Evolutionary conservation across 2,329 filamentous ascomycete species (phyloP), one percentile per base, ranked within the genome.

Genomic region (Mycogone perniciosa): DNA sequence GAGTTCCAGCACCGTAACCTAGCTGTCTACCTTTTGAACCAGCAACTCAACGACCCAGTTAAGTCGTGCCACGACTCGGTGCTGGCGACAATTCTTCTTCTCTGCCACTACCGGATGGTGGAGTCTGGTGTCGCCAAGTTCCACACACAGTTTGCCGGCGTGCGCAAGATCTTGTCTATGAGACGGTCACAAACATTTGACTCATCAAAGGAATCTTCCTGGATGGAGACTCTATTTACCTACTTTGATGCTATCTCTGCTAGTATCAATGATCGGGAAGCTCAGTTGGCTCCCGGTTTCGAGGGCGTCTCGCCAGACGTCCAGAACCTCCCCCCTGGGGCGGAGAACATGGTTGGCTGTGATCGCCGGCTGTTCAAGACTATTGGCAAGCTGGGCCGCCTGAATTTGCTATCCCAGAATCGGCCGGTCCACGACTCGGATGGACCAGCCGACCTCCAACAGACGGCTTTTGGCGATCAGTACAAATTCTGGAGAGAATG

Each of bases 191-290:
- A 86, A 57, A 58, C 60, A 33, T 52, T 60, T 31, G 52, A 64
- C 69, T 77, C 64, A 61, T 82, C 62, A 67, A 80, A 82, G 46
- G 87, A 90, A 54, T 86, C 89, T 52, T 82, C 84, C 9, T 96
- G 91, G 91, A 92, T 96, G 73, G 88, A 95, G 61, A 84, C 89
- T 39, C 83, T 96, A 59, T 96, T 96, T 63, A 93, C 89, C 33
- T 95, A 92, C 77, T 95, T 95, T 64, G 92, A 96, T 66, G 89
- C 91, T 50, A 89, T 96, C 71, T 90, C 89, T 0, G 89, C 89
- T 37, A 91, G 87, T 47, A 89, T 95, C 64, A 96, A 96, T 60
- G 88, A 96, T 67, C 83, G 91, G 46, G 91, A 96, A 68, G 83
- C 88, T 31, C 89, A 95, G 66, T 80, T 96, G 13, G 76, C 83